Base-by-base conservation (phyloP, 345 rosid species). In the Pistacia vera region DNA sequence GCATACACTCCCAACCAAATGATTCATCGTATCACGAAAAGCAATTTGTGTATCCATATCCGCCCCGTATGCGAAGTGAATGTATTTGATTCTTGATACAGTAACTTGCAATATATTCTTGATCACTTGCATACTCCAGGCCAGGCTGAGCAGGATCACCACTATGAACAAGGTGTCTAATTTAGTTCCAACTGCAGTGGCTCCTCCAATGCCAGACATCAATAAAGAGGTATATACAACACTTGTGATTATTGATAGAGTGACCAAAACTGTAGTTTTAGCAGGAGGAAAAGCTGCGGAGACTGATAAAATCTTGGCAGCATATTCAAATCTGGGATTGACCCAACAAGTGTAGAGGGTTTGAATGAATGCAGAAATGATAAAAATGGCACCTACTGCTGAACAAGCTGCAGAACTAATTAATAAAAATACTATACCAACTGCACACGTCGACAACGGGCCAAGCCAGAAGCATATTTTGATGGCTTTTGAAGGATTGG, bases 321-420 rank as follows among this genome's bases (percentile, higher is more conserved):
- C 89, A 72, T 91, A 95, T 4, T 76, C 85, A 76, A 90, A 73
- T n/a, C 92, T 86, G 3, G 73, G 78, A 77, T 74, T 85, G 65
- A 92, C 94, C 98, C 97, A 95, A 36, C 97, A 92, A 62, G 88
- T 85, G 64, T 91, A 93, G 3, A 95, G 80, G 8, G 90, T 83
- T 28, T 84, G 90, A 74, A 81, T 73, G 52, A 91, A 22, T 6
- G 89, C 81, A 35, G 78, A 83, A 70, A 89, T 62, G 8, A 91
- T 74, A 4, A 81, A 83, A 52, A 88, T 63, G 28, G 79, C 79
- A 14, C 97, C 98, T 1, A 83, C 51, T 18, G 81, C 86, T 17
- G 84, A 85, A 73, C 93, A 82, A 36, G 83, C 81, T 3, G 85
- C 77, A 0, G 92, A 88, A 71, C 85, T 86, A 10, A 86, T 81